A percentile compares a stretch with the other conserved stretches of the same genome.
Evolutionary conservation across 192 early-diverging fungal species (phyloP).

Genomic region (Coemansia sp.): DNA sequence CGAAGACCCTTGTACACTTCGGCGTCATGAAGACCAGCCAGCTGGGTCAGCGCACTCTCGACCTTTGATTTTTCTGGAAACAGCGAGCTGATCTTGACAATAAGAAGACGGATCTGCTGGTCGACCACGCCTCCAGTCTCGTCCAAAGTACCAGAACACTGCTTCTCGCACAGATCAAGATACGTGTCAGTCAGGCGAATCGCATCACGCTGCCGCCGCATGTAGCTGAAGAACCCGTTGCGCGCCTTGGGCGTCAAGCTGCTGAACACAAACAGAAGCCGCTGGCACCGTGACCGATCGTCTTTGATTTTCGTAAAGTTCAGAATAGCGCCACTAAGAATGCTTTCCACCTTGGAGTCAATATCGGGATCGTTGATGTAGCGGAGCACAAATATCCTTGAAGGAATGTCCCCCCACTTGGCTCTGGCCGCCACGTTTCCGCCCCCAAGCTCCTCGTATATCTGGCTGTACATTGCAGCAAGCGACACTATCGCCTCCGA

Average conservation of each 20-base stretch:
- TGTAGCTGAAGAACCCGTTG: slow-evolving; percentile 73
- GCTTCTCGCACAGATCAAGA: slow-evolving; percentile 64
- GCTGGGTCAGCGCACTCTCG: slow-evolving; percentile 65
- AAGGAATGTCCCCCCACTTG: slow-evolving; percentile 85
- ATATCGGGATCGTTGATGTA: slow-evolving; percentile 86
- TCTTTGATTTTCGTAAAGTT: slow-evolving; percentile 46
- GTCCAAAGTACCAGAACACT: slow-evolving; percentile 53
- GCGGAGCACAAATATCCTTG: slow-evolving; percentile 74
- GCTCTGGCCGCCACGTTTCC: slow-evolving; percentile 58
- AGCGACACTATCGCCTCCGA: slow-evolving; percentile 76
- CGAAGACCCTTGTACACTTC: slow-evolving; percentile 67
- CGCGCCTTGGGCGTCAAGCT: slow-evolving; percentile 67
- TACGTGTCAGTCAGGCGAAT: slow-evolving; percentile 62
- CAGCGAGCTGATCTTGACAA: slow-evolving; percentile 58
- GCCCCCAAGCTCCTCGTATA: slow-evolving; percentile 71
- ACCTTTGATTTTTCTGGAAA: slow-evolving; percentile 69
- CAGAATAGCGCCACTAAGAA: slow-evolving; percentile 45
- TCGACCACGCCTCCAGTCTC: slow-evolving; percentile 49
- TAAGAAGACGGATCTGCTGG: slow-evolving; percentile 56
- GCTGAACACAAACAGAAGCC: slow-evolving; percentile 69
- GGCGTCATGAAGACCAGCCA: slow-evolving; percentile 67
- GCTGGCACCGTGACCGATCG: slow-evolving; percentile 50
- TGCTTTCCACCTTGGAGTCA: slow-evolving; percentile 57
- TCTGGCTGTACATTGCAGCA: slow-evolving; percentile 70
- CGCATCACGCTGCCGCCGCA: slow-evolving; percentile 70